Evolutionary conservation across 495 filamentous ascomycete species (phyloP).

Genomic region (Talaromyces thailandensis): DNA sequence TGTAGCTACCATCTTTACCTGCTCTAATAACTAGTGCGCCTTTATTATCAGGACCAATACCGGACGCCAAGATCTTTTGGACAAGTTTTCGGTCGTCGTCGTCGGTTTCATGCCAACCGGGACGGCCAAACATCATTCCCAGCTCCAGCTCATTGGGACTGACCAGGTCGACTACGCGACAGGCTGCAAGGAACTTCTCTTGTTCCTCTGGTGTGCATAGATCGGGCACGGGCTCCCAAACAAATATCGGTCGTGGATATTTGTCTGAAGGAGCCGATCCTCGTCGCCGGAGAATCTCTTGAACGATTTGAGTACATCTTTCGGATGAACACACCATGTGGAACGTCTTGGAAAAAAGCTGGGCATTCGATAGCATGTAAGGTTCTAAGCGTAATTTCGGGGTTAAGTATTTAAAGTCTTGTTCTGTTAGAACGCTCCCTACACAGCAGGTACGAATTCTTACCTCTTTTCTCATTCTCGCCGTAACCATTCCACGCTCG

Average conservation of each 20-base stretch:
- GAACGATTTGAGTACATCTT: conserved; percentile 67
- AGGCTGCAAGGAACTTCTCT: conserved; percentile 58
- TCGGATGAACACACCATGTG: conserved; percentile 79
- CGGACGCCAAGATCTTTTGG: conserved; percentile 45
- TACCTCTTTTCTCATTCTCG: conserved; percentile 46
- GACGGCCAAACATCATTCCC: conserved; percentile 64
- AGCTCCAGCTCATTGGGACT: conserved; percentile 86
- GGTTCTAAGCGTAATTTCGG: conserved; percentile 72
- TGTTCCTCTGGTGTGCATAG: conserved; percentile 71
- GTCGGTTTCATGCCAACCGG: conserved; percentile 38
- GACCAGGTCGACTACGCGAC: conserved; percentile 71
- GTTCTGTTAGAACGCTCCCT: conserved; percentile 24
- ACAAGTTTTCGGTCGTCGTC: conserved; percentile 42
- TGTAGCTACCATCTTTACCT: conserved; percentile 52
- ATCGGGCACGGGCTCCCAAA: conserved; percentile 95
- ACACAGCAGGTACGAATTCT: not conserved
- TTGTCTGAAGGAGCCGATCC: conserved; percentile 18
- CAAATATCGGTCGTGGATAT: conserved; percentile 53
- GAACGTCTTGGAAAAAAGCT: conserved; percentile 65
- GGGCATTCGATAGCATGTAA: conserved; percentile 41
- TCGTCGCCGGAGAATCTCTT: conserved; percentile 46
- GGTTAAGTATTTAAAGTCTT: conserved; percentile 80
- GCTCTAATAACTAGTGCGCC: conserved; percentile 44
- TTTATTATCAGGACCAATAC: conserved; percentile 35
- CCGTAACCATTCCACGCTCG: conserved; percentile 87